Evolutionary conservation across 176 grass and related monocot species (phyloP).

Genomic region (Paspalum vaginatum): DNA sequence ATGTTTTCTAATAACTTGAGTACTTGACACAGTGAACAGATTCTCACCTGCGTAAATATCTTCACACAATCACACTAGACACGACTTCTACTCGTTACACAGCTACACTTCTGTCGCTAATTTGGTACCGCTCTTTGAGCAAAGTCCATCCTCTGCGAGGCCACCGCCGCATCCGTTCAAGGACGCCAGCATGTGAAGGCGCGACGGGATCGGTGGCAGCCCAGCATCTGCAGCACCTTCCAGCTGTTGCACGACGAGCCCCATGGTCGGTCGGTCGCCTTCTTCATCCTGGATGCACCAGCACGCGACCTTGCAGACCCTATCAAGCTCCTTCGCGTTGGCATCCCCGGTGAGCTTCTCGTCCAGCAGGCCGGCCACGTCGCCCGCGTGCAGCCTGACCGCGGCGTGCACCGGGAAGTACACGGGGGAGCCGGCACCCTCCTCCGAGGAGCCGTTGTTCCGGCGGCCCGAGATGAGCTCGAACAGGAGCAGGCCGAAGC

Average conservation of each 20-base stretch:
- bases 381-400: conserved; percentile 38
- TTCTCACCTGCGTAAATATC: not conserved
- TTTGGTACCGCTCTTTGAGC: not conserved
- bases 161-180: conserved; percentile 12
- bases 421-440: not conserved
- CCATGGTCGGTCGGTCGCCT: conserved; percentile 53
- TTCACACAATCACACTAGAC: not conserved
- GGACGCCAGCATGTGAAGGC: conserved; percentile 48
- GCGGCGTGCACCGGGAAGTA: conserved; percentile 61
- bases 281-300: conserved; percentile 64
- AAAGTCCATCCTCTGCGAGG: conserved; percentile 1
- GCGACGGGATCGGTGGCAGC: conserved; percentile 44
- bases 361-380: conserved; percentile 53
- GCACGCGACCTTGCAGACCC: conserved; percentile 49
- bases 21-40: not conserved
- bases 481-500: conserved; percentile 54
- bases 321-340: conserved; percentile 51
- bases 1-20: too few species aligned
- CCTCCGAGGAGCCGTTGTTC: conserved; percentile 28
- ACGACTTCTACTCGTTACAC: not conserved
- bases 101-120: not conserved
- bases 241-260: conserved; percentile 55
- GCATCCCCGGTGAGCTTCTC: conserved; percentile 42
- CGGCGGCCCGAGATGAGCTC: conserved; percentile 59
- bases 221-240: conserved; percentile 45